Base-by-base conservation (phyloP, 2,329 filamentous ascomycete species). In the Alternaria sp. region DNA sequence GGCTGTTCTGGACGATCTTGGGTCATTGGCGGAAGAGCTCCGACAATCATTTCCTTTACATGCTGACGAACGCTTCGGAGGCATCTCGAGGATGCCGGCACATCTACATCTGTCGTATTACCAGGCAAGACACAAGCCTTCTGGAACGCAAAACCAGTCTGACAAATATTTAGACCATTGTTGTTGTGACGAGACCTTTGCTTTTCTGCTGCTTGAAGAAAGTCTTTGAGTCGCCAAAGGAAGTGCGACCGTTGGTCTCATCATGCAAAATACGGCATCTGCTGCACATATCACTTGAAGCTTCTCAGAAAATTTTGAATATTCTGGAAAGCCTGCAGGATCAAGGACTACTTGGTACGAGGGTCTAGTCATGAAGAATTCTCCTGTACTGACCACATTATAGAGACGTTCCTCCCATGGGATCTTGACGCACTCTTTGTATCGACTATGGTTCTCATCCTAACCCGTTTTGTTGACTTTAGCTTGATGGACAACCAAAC, bases 371-470 rank as follows among this genome's bases (percentile, higher is more conserved):
- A 20, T 49, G 10, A 3, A 44, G 7, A 18, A 1, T 10, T 55
- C 59, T 25, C 28, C 22, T 46, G 58, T 38, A 30, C 64, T 66
- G 43, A 54, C 18, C 0, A 4, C 4, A 10, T n/a, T 3, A 9
- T 14, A 85, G 83, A 85, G 69, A 81, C 79, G 0, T 85, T 85
- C 59, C 77, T 85, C 0, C 81, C 82, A 0, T 84, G 83, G 52
- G 82, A 85, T 57, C 75, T 84, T 0, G 82, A 85, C 43, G 74
- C 81, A 0, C 69, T 82, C 0, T 84, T 82, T 14, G 77, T 81
- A 0, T 82, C 83, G 0, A 80, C 78, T 2, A 74, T 83, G n/a
- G 76, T 81, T 11, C 71, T 84, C 0, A 65, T 83, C 0, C 65
- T 84, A 1, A 79, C 74, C 12, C 64, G 66, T 10, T 69, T 73